Evolutionary conservation across 2,329 filamentous ascomycete species (phyloP), one percentile per base, ranked within the genome.

Genomic region (Rhexocercosporidium sp.): DNA sequence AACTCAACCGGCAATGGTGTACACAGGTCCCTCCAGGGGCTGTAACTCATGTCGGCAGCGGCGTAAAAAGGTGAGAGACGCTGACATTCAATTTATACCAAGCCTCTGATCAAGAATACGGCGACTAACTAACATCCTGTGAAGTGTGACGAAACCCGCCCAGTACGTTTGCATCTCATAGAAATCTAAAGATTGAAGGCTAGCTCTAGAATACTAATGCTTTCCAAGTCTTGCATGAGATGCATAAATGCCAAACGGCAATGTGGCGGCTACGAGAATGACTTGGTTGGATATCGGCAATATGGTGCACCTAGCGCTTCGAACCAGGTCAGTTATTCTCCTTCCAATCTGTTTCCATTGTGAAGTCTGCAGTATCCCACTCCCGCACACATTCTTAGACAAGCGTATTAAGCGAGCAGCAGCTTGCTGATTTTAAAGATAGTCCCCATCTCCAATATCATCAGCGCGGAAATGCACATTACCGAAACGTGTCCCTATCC

Each of bases 131-230:
- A n/a, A 59, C 49, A 31, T 11, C 12, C 14, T 47, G 8, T 18
- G 51, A 41, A 74, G 72, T 74, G 72, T 63, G 72, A 74, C 51
- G 70, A 70, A 62, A 64, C 66, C 51, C 72, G 72, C 47, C 72
- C 71, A 51, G 72, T 74, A 70, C 41, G 71, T 67, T 41, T 14
- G 4, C 18, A 14, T n/a, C 11, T 5, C 5, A n/a, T 44, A 4
- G 11, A 14, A 44, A 3, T 14, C 4, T 9, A 31, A 31, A 31
- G 29, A 9, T 31, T 31, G 29, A 31, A 9, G 29, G 4, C 4
- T 16, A 14, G 11, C 4, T n/a, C 4, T 25, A n/a, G 20, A 18
- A 37, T 27, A 49, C 62, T 66, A 34, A 64, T 51, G 27, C 14
- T 31, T 18, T 37, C 3, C 5, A 47, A 74, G 72, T 72, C 72